phyloP scores from a whole-genome alignment of 2,329 filamentous ascomycete genomes.

The Penicillium janthinellum region DNA sequence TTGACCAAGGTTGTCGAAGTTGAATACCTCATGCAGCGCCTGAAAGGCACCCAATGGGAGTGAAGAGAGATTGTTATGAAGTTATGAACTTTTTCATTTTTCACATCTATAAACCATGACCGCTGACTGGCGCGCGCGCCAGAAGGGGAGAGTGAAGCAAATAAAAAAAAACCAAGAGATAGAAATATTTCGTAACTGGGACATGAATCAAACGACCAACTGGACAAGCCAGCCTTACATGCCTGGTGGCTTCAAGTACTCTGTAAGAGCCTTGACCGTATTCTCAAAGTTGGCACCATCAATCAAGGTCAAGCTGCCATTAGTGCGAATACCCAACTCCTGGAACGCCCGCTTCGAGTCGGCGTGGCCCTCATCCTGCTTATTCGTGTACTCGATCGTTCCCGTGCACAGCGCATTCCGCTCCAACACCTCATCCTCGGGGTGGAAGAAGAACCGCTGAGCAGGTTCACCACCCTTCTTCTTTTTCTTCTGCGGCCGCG shows the following conservation, averaged over 20 bases:
- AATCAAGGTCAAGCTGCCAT: slow-evolving; percentile 83
- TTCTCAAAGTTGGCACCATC: slow-evolving; percentile 74
- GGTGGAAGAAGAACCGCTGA: slow-evolving; percentile 86
- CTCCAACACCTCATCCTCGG: slow-evolving; percentile 88
- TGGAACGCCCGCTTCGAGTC: slow-evolving; percentile 95
- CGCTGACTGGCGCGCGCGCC: slow-evolving; percentile 1
- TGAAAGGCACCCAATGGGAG: slow-evolving; percentile 59
- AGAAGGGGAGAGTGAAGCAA: slow-evolving; percentile 2
- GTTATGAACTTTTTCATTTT: slow-evolving; percentile 20
- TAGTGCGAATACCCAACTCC: slow-evolving; percentile 83
- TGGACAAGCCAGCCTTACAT: slow-evolving; percentile 1
- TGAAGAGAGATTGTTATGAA: slow-evolving; percentile 27
- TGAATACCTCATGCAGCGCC: slow-evolving; percentile 93
- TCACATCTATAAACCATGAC: slow-evolving; percentile 15
- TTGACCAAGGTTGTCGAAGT: slow-evolving; percentile 98
- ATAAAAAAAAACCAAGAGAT: slow-evolving; percentile 8
- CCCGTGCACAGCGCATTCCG: slow-evolving; percentile 71
- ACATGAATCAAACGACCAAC: slow-evolving; percentile 21
- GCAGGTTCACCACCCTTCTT: slow-evolving; percentile 52
- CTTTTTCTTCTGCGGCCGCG: slow-evolving; percentile 67
- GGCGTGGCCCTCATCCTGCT: slow-evolving; percentile 73
- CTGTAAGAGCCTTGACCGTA: slow-evolving; percentile 73
- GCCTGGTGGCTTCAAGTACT: slow-evolving; percentile 59
- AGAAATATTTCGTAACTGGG: slow-evolving; percentile 22
- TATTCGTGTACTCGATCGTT: slow-evolving; percentile 76